phyloP scores from a whole-genome alignment of 1,284 basidiomycete species.

The Austroboletus olivaceoglutinosus region DNA sequence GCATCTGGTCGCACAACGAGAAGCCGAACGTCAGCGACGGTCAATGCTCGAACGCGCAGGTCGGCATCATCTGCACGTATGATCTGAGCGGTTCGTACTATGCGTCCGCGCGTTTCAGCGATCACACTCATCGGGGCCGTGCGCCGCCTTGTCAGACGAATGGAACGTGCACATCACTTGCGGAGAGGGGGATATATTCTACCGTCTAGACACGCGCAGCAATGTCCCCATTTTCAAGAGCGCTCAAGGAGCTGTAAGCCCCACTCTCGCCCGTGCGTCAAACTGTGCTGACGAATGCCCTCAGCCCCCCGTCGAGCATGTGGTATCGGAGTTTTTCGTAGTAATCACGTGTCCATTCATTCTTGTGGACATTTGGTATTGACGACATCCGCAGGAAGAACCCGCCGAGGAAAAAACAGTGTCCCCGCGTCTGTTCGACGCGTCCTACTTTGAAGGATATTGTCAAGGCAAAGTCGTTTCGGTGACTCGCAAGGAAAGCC shows the following conservation, averaged over 20 bases:
- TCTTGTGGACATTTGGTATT: neutral
- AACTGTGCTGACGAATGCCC: neutral
- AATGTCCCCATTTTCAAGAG: slow-evolving; percentile 16
- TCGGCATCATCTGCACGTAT: slow-evolving; percentile 35
- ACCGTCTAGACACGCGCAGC: slow-evolving; percentile 4
- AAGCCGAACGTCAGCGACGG: slow-evolving; percentile 29
- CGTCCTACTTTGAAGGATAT: slow-evolving; percentile 21
- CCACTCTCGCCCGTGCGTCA: neutral
- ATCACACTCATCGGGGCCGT: neutral
- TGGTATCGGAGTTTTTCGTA: neutral
- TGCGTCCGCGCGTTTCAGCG: neutral
- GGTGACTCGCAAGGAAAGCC: slow-evolving; percentile 8
- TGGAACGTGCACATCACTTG: slow-evolving; percentile 27
- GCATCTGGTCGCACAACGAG: slow-evolving; percentile 31
- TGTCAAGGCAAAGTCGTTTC: slow-evolving; percentile 22
- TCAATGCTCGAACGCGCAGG: slow-evolving; percentile 27
- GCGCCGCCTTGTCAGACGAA: slow-evolving; percentile 16
- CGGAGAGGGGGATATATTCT: slow-evolving; percentile 10
- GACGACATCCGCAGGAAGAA: slow-evolving; percentile 12
- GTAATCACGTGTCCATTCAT: slow-evolving; percentile 4
- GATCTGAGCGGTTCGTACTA: slow-evolving; percentile 17
- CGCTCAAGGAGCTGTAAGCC: slow-evolving; percentile 22
- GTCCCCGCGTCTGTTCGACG: slow-evolving; percentile 21
- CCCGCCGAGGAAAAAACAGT: slow-evolving; percentile 20
- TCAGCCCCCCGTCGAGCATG: slow-evolving; percentile 25